Evolutionary conservation across 768 basidiomycete species (phyloP), one percentile per base, ranked within the genome.

Genomic region (Boletus pseudopeckii): DNA sequence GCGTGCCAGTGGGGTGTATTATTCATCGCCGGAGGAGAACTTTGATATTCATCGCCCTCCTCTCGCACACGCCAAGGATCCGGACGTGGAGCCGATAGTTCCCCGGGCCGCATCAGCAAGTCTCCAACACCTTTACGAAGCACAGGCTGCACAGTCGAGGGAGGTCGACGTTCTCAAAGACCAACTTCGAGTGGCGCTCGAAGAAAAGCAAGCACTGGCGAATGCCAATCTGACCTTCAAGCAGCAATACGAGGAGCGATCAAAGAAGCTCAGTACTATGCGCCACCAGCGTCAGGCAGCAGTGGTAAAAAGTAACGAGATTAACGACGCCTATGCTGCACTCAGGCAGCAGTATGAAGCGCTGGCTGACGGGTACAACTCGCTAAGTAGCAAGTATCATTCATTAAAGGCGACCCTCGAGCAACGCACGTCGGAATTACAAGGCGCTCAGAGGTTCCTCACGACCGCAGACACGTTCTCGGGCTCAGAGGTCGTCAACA

Each of bases 381-480:
- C 42, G 13, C 43, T 64, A 17, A 45, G 17, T 13, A 45, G 40
- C 48, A 53, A 46, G 48, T 43, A 50, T 18, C 48, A 54, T 26
- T 64, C 63, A 11, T 38, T 61, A 18, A 58, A 48, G 33, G 52
- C 57, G 42, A 51, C 74, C 30, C 69, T 80, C 48, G 66, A 74
- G 6, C 59, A 69, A 26, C 73, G 77, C 51, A 75, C 74, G 6
- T 58, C 68, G 41, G 76, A 81, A 60, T 68, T 77, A 7, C 69
- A 71, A 11, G 75, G 73, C 1, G 71, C 70, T 6, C 78, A 78
- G 57, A 68, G 55, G 45, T 82, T 77, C 66, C 62, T 77, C 43
- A 65, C 70, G 17, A 75, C 69, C 37, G 71, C 69, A 7, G 77
- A 81, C 54, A 37, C 61, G 1, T 65, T 72, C 39, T 75, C 81